Evolutionary conservation across 2,329 filamentous ascomycete genomes (phyloP), one percentile per base, ranked within the genome.

Genomic region (Cladosporium sp.): DNA sequence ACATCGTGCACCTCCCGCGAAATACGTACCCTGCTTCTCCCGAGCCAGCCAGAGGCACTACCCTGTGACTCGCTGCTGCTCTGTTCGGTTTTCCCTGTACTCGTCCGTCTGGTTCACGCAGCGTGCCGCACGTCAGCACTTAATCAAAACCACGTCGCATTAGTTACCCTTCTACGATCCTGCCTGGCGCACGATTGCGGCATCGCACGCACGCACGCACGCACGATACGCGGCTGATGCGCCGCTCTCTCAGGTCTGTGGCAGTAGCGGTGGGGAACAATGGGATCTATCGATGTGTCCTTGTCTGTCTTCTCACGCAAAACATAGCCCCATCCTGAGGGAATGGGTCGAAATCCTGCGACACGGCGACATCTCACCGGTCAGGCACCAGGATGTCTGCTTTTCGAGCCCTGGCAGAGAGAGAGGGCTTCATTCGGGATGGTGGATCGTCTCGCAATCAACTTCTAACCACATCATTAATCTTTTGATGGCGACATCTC

Each of bases 1-100:
- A 44, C 18, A 44, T 29, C 28, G 29, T 33, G 31, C 16, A 12
- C 16, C 56, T 35, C 58, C 44, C 58, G 46, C 58, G 58, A 16
- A n/a, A 61, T 61, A 61, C 58, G 58, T 61, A 50, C 31, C 44
- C 58, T 50, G 40, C 44, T 50, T 44, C 44, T 52, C 40, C 44
- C 44, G 44, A 61, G 44, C 44, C 23, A 35, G 11, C 37, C 21
- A 44, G 40, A 44, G 18, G 18, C 40, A 44, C 40, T 44, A 8
- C 18, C 21, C 40, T 44, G 40, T 44, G 40, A 44, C 40, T 44
- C 18, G 40, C 40, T 55, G 50, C 28, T n/a, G 1, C 7, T 18
- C 5, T 10, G 18, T 57, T 12, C 35, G 6, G 7, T 29, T 21
- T 46, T 37, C 40, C n/a, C 57, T 49, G 57, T 28, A 31, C 26